Base-by-base conservation (phyloP, 176 grass and related monocot species). In the Thalia dealbata region DNA sequence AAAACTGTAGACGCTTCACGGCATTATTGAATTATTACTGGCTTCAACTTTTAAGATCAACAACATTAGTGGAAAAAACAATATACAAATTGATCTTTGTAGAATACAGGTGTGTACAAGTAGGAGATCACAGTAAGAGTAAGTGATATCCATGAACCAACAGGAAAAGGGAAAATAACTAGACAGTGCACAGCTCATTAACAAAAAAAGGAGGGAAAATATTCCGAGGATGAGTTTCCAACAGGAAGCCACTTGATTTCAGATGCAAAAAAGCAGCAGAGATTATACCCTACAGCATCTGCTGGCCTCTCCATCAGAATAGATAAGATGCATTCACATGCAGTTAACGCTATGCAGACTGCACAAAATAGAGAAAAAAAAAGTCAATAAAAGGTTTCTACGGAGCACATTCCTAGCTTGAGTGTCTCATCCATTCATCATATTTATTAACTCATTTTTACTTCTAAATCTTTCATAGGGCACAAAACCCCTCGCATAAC, bases 381-480 rank as follows among this genome's bases (percentile, higher is more conserved):
- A 3, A 25, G 61, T 30, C 6, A 28, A 63, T 1, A 38, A 38
- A 38, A 27, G 61, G 23, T 28, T 28, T 26, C 61, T 19, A 43
- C 10, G 7, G 30, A 19, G 29, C 66, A 69, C 15, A 69, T 46
- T 44, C 13, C 10, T 44, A 69, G n/a, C 66, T 43, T 19, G 1
- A 43, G 10, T 0, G 27, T 10, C 54, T 58, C 54, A 48, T 48
- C 45, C 18, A 0, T n/a, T 58, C 6, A 35, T 65, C 62, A 65
- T 16, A 15, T 65, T 7, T 27, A 3, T 10, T 9, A 15, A 30
- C 27, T 65, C 35, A 16, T 30, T 76, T 76, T 80, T 71, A 4
- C 66, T 50, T 65, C 75, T 87, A 65, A 81, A 70, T 58, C 83
- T 91, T 60, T 85, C 86, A 21, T 89, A 89, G 0, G 86, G 86